Evolutionary conservation across 2,329 filamentous ascomycete species (phyloP).

Genomic region (Tolypocladium cylindrosporum): DNA sequence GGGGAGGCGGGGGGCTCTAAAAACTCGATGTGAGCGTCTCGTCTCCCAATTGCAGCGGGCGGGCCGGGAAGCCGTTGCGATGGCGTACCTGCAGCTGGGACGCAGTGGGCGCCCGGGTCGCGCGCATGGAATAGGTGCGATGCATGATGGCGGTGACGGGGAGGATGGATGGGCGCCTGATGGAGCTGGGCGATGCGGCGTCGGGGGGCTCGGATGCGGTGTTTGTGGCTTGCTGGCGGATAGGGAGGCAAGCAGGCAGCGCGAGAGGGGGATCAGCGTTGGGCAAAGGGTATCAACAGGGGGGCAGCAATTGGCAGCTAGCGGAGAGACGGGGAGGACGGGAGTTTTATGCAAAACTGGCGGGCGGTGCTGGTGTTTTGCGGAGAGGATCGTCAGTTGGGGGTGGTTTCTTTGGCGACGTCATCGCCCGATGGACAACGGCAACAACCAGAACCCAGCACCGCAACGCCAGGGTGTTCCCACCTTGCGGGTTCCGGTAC

Average conservation of each 20-base stretch:
- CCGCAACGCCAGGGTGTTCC: neutral
- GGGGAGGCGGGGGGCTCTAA: conserved; percentile 85
- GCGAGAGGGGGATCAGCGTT: conserved; percentile 1
- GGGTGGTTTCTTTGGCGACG: conserved; percentile 8
- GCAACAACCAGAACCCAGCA: neutral
- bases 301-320: neutral
- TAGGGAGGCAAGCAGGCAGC: neutral
- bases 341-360: conserved; percentile 7
- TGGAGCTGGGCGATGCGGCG: neutral
- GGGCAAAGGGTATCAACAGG: conserved; percentile 1
- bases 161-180: neutral
- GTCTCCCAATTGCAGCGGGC: neutral
- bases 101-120: conserved; percentile 89
- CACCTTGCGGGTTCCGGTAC: neutral
- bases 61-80: neutral
- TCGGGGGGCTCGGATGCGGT: neutral
- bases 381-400: conserved; percentile 5
- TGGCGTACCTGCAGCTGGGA: conserved; percentile 54
- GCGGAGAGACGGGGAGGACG: neutral
- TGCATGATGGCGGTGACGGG: conserved; percentile 55
- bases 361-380: neutral
- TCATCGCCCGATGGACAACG: conserved; percentile 6
- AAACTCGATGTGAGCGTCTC: neutral
- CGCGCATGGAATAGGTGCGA: conserved; percentile 98
- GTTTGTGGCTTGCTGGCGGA: neutral